These are phyloP conservation scores for Coniochaeta sp. DNA, from an alignment of 2,329 filamentous ascomycete species.

Conservation along the genomic window DNA sequence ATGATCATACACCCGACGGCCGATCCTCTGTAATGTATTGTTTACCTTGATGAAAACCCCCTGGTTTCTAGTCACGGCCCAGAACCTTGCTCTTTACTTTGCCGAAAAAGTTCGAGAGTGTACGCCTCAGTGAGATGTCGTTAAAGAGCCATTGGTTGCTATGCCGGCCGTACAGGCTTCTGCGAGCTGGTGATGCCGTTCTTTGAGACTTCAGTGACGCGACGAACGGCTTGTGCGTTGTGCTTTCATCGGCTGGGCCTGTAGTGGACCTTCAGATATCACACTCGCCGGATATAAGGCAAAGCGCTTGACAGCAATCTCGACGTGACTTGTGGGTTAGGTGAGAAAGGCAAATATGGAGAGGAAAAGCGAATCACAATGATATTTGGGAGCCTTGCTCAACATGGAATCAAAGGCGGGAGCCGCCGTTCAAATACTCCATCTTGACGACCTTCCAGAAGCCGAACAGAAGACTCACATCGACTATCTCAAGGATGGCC, in stretches of 20 bases:
- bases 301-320: background rate
- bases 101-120: background rate
- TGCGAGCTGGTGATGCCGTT: background rate
- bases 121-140: background rate
- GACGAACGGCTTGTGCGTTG: constrained; percentile 1
- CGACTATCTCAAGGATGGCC: background rate
- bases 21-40: background rate
- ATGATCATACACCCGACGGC: background rate
- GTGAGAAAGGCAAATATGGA: too few relatives aligned
- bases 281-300: background rate
- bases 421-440: background rate
- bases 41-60: background rate
- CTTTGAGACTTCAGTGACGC: background rate
- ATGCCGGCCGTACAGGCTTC: background rate
- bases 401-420: background rate
- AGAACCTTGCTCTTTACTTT: background rate
- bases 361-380: too few relatives aligned
- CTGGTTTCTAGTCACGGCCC: background rate
- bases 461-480: background rate
- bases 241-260: background rate
- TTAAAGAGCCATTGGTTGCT: constrained; percentile 3
- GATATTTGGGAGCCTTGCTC: background rate
- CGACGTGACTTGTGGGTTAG: background rate
- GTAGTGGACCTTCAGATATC: background rate
- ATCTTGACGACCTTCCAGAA: background rate